Conservation (phyloP, 257 asterid species). For the Solanum bukasovii region DNA sequence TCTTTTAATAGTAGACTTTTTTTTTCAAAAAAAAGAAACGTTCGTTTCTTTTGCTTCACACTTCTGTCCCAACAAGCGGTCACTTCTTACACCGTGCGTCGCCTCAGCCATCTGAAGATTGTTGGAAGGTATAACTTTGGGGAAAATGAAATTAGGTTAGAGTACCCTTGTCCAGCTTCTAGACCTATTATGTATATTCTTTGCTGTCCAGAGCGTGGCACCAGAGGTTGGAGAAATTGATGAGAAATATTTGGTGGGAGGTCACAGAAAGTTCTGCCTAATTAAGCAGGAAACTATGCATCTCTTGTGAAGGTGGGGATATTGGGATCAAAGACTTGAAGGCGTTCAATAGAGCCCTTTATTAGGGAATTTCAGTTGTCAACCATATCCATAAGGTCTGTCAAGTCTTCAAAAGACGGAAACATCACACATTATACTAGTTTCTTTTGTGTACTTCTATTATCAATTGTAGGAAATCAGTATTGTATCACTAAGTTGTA, state of each 20-base stretch:
- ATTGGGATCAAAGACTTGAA: background rate
- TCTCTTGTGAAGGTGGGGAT: background rate
- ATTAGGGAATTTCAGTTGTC: background rate
- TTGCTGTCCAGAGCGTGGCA: background rate
- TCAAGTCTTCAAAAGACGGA: background rate
- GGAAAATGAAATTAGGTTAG: background rate
- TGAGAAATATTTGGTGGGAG: background rate
- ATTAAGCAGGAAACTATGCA: background rate
- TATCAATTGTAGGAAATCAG: background rate
- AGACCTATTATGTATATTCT: background rate
- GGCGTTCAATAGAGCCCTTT: background rate
- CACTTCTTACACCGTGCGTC: background rate
- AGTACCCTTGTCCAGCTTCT: background rate
- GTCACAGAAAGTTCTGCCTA: background rate
- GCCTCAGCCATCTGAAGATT: background rate
- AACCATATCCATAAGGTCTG: background rate
- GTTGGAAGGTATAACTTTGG: background rate
- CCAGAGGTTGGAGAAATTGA: background rate
- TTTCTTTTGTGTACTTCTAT: background rate
- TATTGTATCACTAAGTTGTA: background rate
- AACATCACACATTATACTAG: background rate
- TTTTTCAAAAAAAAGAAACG: background rate
- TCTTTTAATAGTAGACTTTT: background rate
- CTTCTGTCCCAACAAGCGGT: background rate
- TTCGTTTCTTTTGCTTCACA: background rate